Evolutionary conservation across 768 basidiomycete genomes (phyloP), one percentile per base, ranked within the genome.

Genomic region (Podaxis sp.): DNA sequence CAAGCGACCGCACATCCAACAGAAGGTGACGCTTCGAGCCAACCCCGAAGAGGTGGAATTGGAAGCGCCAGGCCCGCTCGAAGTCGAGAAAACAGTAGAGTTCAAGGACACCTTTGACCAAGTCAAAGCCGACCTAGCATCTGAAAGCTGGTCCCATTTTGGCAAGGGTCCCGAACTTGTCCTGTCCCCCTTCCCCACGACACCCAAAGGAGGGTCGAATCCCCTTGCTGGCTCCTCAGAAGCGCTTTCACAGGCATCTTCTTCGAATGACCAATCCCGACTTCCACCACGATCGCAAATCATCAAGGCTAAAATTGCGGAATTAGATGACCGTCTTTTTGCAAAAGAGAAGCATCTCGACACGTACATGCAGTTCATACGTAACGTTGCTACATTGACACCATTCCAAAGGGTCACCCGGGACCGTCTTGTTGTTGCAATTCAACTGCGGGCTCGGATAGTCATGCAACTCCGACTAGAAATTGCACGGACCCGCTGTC

Each of bases 381-480:
- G 90, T 44, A 96, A 95, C 67, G 80, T 98, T 21, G 88, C 88
- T 1, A 83, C 90, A 46, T 79, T 98, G 40, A 89, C 92, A 14
- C 95, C 97, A 2, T 95, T 98, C 72, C 91, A 89, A 68, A 85
- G 84, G 51, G 78, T 87, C 7, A 95, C 95, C 3, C 85, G 95
- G 50, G 90, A 93, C 63, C 83, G 87, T 48, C 80, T 99, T 27
- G 74, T 82, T 23, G 66, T 74, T 23, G 79, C 86, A 2, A 76
- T 95, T 16, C 85, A 86, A 65, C 75, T 73, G 16, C 76, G 89
- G 11, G 84, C 89, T 6, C 87, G 82, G 68, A 81, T 83, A 42
- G 74, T 98, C 52, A 83, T 82, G 66, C 78, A 80, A 63, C 74
- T 86, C 51, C 85, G 93, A 50, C 75, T 96, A 55, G 85, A 91